Evolutionary conservation across 2,329 filamentous ascomycete genomes (phyloP).

Genomic region (Xylaria sp.): DNA sequence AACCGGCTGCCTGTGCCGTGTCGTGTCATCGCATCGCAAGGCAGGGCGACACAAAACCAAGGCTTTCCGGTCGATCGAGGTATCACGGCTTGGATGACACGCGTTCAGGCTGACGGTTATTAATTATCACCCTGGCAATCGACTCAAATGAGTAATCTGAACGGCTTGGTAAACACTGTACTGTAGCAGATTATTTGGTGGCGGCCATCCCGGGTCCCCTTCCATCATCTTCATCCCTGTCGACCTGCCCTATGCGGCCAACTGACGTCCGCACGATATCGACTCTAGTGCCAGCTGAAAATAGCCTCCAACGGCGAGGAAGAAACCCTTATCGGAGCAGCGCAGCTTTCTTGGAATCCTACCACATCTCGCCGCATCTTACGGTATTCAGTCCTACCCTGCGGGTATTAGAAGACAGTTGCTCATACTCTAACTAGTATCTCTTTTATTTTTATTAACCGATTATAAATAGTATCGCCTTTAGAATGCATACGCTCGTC

Average conservation of each 20-base stretch:
- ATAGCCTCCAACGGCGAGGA: not conserved
- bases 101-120: slow-evolving; percentile 3
- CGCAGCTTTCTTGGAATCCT: not conserved
- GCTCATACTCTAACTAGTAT: not conserved
- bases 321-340: not conserved
- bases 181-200: not conserved
- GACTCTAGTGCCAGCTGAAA: slow-evolving; percentile 4
- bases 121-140: slow-evolving; percentile 4
- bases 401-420: not conserved
- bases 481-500: slow-evolving; percentile 7
- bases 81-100: not conserved
- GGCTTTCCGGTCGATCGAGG: not conserved
- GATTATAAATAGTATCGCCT: slow-evolving; percentile 5
- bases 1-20: slow-evolving; percentile 5
- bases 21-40: not conserved
- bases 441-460: not conserved
- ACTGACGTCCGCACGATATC: slow-evolving; percentile 8
- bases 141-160: slow-evolving; percentile 3
- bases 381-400: slow-evolving; percentile 11
- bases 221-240: slow-evolving; percentile 20
- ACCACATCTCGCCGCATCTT: slow-evolving; percentile 18
- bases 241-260: slow-evolving; percentile 1
- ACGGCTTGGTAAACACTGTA: not conserved
- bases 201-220: slow-evolving; percentile 30
- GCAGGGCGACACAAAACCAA: not conserved